phyloP scores from a whole-genome alignment of 495 filamentous ascomycete genomes.

The Podospora tetraspora region DNA sequence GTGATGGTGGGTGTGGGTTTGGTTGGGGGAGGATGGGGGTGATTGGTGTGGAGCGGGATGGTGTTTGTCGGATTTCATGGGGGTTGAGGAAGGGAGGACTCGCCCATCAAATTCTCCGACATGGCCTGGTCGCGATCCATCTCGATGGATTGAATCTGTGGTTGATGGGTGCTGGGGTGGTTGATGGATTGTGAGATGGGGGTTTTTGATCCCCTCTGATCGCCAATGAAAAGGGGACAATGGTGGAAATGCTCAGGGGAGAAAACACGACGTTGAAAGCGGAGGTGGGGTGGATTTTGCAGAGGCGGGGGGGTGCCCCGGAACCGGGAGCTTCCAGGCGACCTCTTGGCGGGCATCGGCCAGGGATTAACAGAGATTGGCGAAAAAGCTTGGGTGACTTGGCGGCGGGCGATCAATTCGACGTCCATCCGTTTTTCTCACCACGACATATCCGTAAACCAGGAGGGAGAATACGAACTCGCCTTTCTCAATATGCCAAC shows the following conservation, averaged over 20 bases:
- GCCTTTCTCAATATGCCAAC: too few relatives aligned
- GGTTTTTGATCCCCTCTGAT: not conserved
- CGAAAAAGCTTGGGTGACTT: not conserved
- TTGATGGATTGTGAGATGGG: not conserved
- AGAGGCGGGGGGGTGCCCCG: not conserved
- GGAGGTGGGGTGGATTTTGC: not conserved
- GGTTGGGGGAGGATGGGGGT: too few relatives aligned
- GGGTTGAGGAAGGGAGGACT: not conserved
- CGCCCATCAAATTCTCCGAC: conserved; percentile 14
- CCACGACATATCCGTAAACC: too few relatives aligned
- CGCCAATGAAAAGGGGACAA: not conserved
- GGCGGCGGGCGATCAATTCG: not conserved
- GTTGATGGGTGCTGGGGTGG: too few relatives aligned
- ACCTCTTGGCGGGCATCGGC: not conserved
- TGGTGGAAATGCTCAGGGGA: not conserved
- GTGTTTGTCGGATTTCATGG: not conserved
- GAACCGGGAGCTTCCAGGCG: not conserved
- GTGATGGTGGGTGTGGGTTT: not conserved
- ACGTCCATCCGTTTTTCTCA: not conserved
- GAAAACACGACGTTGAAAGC: not conserved
- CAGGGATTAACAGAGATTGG: not conserved
- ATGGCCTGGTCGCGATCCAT: conserved; percentile 14
- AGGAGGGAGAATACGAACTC: too few relatives aligned
- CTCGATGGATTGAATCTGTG: not conserved
- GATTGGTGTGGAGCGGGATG: not conserved